Evolutionary conservation across 306 rosid species (phyloP), one percentile per base, ranked within the genome.

Genomic region (Vigna mungo): DNA sequence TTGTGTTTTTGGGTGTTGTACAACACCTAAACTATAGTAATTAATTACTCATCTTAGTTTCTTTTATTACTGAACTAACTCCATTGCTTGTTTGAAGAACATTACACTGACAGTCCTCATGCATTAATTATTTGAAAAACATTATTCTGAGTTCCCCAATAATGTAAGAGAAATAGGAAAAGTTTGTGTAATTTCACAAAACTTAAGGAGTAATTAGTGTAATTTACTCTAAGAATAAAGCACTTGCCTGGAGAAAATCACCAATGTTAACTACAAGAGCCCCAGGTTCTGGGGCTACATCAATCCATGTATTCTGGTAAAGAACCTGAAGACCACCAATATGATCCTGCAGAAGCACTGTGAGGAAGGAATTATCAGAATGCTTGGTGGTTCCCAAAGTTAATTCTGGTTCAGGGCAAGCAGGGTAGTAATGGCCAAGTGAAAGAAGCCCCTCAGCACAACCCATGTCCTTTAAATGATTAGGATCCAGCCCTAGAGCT

Each of bases 261-360:
- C 62, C 76, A 18, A 78, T 17, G 20, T 78, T 78, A 30, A 68
- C 37, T 10, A 71, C 67, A 1, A 79, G n/a, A 61, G 78, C 83
- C 6, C 66, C 72, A 16, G 71, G 77, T 1, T 60, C 56, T 23
- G 77, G 82, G 20, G 34, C 18, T 1, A 79, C 6, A 59, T 79
- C 47, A 47, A 71, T 5, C 78, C 78, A 79, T 1, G 30, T 15
- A 8, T 79, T 41, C 46, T 41, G 12, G 13, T 9, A 41, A 41
- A 41, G 46, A 41, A 71, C 72, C n/a, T 79, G 78, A 9, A 79
- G 78, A 43, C 82, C 72, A 37, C 82, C 82, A 49, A 71, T 23
- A 17, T 51, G 72, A 21, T 79, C 77, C 9, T 70, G 82, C 16
- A 70, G 82, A 78, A 78, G 72, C 16, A 27, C 63, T 18, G 17